phyloP scores from a whole-genome alignment of 352 stramenopile species.

The Globisporangium alternatum region DNA sequence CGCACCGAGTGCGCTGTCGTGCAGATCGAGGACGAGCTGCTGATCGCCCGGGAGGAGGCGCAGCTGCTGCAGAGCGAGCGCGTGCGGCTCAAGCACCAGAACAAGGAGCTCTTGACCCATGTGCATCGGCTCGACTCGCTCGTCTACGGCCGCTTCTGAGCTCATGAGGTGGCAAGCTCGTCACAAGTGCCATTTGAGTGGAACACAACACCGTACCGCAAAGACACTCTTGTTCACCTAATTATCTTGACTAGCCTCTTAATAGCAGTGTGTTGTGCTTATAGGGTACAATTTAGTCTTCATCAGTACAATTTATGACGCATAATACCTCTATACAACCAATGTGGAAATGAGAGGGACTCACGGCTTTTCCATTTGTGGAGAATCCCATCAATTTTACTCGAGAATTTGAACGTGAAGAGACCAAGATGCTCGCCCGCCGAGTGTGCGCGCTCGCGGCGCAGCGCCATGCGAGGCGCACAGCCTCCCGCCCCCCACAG shows the following conservation, averaged over 20 bases:
- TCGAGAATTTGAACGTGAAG: background rate
- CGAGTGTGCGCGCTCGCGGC: slow-evolving; percentile 14
- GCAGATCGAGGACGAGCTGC: slow-evolving; percentile 60
- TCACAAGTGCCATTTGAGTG: no score
- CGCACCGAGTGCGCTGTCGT: slow-evolving; percentile 36
- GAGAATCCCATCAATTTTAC: no score
- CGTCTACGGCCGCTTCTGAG: slow-evolving; percentile 73
- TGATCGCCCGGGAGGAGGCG: slow-evolving; percentile 59
- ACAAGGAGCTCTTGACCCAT: slow-evolving; percentile 66
- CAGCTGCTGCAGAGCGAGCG: slow-evolving; percentile 58
- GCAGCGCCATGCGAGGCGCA: background rate
- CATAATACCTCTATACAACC: no score
- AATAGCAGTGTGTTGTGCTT: no score
- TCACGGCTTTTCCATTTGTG: no score
- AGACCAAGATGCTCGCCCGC: slow-evolving; percentile 12
- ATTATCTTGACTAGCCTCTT: no score
- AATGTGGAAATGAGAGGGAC: no score
- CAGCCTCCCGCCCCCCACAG: background rate
- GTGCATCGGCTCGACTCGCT: slow-evolving; percentile 74
- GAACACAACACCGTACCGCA: no score
- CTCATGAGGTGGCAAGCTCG: background rate
- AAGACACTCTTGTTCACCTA: no score
- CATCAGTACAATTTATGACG: no score
- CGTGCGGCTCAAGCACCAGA: slow-evolving; percentile 60
- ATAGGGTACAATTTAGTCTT: no score